These are phyloP conservation scores for Aspergillus vadensis DNA, from an alignment of 2,329 filamentous ascomycete genomes.

Conservation along the genomic window DNA sequence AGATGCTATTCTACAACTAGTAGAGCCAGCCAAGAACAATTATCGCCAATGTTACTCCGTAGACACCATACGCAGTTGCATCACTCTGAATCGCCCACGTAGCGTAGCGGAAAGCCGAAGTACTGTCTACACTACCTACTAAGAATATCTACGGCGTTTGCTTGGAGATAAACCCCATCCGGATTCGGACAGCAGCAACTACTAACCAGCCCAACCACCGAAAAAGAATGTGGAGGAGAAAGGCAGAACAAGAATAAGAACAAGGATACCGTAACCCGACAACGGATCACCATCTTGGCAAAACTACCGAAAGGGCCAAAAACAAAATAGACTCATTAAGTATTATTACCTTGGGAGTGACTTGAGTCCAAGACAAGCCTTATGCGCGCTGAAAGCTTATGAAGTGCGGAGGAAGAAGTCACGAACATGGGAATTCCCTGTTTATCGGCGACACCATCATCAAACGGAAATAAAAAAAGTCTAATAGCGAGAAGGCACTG, in stretches of 20 bases:
- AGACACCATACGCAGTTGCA: too few relatives aligned
- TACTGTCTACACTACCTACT: too few relatives aligned
- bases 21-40: too few relatives aligned
- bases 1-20: too few relatives aligned
- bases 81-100: too few relatives aligned
- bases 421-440: constrained; percentile 10
- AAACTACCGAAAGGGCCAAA: background rate
- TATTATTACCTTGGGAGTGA: too few relatives aligned
- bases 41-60: too few relatives aligned
- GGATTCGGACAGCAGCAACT: background rate
- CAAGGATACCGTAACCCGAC: too few relatives aligned
- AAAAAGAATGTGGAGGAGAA: background rate
- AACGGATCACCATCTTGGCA: background rate
- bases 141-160: too few relatives aligned
- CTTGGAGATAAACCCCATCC: background rate
- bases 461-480: background rate
- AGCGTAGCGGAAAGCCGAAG: too few relatives aligned
- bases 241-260: too few relatives aligned
- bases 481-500: background rate
- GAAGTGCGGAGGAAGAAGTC: background rate
- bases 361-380: constrained; percentile 9
- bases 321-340: background rate
- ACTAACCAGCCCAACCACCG: too few relatives aligned
- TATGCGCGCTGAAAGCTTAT: constrained; percentile 15
- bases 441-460: background rate